These are phyloP conservation scores for Triticum aestivum DNA, from an alignment of 176 grass and related monocot species.

Conservation along the genomic window IWGSC_CS_RefSeq_v2.1 NC_057801.1:800884324-800884823, in stretches of 20 bases:
- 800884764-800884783: constrained; percentile 42
- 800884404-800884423: not conserved
- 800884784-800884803: constrained; percentile 19
- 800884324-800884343: constrained; percentile 18
- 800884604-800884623: constrained; percentile 68
- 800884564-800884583: not conserved
- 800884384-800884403: not conserved
- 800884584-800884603: constrained; percentile 52
- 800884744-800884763: constrained; percentile 47
- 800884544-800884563: not conserved
- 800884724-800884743: not conserved
- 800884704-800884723: not conserved
- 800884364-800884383: not conserved
- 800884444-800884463: constrained; percentile 46
- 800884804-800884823: constrained; percentile 58
- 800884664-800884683: constrained; percentile 26
- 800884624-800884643: constrained; percentile 49
- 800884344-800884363: not conserved
- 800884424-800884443: constrained; percentile 32
- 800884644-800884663: constrained; percentile 46
- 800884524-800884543: not conserved
- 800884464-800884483: constrained; percentile 37
- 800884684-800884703: not conserved
- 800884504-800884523: too few species aligned
- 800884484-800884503: not conserved